Percentiles rank a stretch among this genome's conserved stretches.
Evolutionary conservation across 148 eudicot genomes (phyloP).

Genomic region (Agrostemma githago): DNA sequence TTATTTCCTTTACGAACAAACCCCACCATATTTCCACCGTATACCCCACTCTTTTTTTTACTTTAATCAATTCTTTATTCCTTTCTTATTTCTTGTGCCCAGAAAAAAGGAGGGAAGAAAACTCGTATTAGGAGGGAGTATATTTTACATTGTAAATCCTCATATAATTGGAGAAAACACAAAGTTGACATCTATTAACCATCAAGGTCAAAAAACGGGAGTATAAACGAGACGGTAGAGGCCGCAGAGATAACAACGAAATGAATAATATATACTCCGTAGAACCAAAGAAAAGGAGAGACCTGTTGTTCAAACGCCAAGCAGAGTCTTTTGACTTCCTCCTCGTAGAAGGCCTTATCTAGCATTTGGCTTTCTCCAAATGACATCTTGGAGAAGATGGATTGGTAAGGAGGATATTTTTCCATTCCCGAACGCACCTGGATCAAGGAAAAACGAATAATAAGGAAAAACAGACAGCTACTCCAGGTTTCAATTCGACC

Average conservation of each 20-base stretch:
- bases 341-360: constrained; percentile 97
- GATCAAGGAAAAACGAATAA: not conserved
- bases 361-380: constrained; percentile 99
- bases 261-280: not conserved
- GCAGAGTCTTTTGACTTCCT: constrained; percentile 96
- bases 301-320: constrained; percentile 95
- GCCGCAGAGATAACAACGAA: not conserved
- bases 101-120: no score
- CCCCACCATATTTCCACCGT: no score
- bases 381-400: constrained; percentile 75
- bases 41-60: no score
- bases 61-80: no score
- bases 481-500: not conserved
- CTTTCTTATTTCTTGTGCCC: no score
- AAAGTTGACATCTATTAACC: no score
- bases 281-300: constrained; percentile 10
- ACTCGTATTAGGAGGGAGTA: no score
- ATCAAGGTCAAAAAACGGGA: no score
- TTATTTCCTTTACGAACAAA: no score
- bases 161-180: not conserved
- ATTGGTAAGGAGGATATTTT: constrained; percentile 85
- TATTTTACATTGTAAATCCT: not conserved
- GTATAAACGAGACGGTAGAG: not conserved
- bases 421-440: constrained; percentile 96
- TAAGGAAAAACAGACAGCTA: not conserved